Base-by-base conservation (phyloP, 2,329 filamentous ascomycete species). In the Fusarium camptoceras region DNA sequence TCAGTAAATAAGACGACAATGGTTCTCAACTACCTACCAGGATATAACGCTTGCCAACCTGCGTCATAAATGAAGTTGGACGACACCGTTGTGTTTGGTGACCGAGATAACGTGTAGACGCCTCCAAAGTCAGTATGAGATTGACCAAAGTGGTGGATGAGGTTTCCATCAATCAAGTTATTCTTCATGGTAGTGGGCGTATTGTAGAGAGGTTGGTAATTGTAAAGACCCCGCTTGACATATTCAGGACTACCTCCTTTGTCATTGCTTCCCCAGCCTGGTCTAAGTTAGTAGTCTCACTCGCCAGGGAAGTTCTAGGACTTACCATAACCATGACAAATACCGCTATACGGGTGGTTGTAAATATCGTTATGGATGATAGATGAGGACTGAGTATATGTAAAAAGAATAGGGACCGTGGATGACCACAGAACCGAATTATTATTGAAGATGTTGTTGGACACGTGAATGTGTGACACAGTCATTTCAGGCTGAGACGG, bases 351-450 rank as follows among this genome's bases (percentile, higher is more conserved):
- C n/a, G 57, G 51, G 3, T 60, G 57, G 8, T 60, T 48, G 34
- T 57, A 57, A 11, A 57, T 31, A 3, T 57, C 27, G 5, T 60
- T 60, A 9, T 60, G 51, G 22, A 22, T 48, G 7, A 60, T 48
- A 10, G 57, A 58, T 34, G 51, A 60, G 6, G 28, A 60, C 15
- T 58, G 42, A 8, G 51, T 57, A 11, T 60, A 60, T 27, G 51
- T 60, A 14, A 47, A 57, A 1, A 57, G 51, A 4, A 60, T 60
- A 11, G 57, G 53, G 8, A 58, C 41, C 1, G 57, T 58, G 1
- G 57, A 60, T 6, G 57, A 60, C 57, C 53, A 60, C 5, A 60
- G 22, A n/a, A 48, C 57, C 2, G 57, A 60, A 31, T 57, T 60
- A 11, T 60, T 60, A 4, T 60, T 58, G 18, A 60, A 60, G 18